Percentiles rank a stretch among this genome's conserved stretches.
Evolutionary conservation across 2,329 filamentous ascomycete species (phyloP).

Genomic region (Trichophyton mentagrophytes): DNA sequence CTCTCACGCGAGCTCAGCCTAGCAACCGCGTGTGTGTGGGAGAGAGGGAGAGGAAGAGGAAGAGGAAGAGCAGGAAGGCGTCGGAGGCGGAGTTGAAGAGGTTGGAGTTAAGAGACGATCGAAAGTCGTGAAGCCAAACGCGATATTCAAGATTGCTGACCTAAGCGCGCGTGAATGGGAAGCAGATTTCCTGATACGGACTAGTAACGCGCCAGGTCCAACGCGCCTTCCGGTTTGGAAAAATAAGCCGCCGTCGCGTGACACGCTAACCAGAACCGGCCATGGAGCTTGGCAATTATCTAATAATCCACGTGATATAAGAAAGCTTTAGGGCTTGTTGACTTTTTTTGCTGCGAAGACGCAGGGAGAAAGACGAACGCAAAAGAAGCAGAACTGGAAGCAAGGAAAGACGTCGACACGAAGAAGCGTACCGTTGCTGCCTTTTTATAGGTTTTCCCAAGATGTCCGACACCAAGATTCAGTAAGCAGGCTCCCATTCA

Average conservation of each 20-base stretch:
- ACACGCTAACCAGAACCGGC: constrained; percentile 5
- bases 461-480: constrained; percentile 60
- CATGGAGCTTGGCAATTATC: not conserved
- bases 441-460: constrained; percentile 23
- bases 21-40: constrained; percentile 1
- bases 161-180: constrained; percentile 3
- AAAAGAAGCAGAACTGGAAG: not conserved
- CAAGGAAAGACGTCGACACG: not conserved
- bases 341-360: not conserved
- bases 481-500: constrained; percentile 39
- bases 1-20: constrained; percentile 5
- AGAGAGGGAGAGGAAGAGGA: not conserved
- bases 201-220: constrained; percentile 27
- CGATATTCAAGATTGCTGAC: constrained; percentile 3
- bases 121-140: constrained; percentile 1
- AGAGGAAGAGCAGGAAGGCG: constrained; percentile 12
- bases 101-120: constrained; percentile 3
- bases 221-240: constrained; percentile 18
- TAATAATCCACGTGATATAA: not conserved
- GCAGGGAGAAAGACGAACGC: not conserved
- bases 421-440: constrained; percentile 8
- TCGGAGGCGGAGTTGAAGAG: constrained; percentile 10
- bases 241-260: constrained; percentile 5
- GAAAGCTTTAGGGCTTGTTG: not conserved
- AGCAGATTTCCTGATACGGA: not conserved